Evolutionary conservation across 2,329 filamentous ascomycete species (phyloP), one percentile per base, ranked within the genome.

Genomic region (Monosporascus sp.): DNA sequence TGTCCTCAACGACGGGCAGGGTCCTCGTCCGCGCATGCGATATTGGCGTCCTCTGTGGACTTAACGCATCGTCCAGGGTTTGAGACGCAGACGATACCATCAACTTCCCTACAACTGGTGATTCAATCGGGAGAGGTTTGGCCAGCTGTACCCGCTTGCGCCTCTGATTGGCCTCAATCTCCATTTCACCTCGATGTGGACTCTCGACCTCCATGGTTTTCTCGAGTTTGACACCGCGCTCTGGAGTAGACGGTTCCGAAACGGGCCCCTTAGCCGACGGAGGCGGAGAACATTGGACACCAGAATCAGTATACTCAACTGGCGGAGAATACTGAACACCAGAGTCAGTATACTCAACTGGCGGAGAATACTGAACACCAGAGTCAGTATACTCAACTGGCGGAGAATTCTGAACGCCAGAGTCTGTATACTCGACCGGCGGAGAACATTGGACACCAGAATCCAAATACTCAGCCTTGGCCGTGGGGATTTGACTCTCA

Each of bases 321-420:
- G 90, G 90, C 45, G 90, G 91, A 27, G 25, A 27, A 27, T 27
- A 27, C 8, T 27, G 25, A 27, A 27, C 25, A 27, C 24, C 24
- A 24, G 24, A 24, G 6, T 24, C 24, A 1, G 24, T 24, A 24
- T 24, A 24, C 24, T 24, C 24, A 24, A 24, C 24, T 5, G 90
- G 90, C 45, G 90, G 91, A 37, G 90, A 93, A 64, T 82, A 94
- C 68, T 97, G 92, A 31, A 90, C 79, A 3, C 86, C 89, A n/a
- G 80, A 81, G 64, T 95, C 89, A 39, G 82, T 80, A 73, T 94
- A 95, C 54, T 77, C 73, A 44, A 72, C 66, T 55, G 90, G 90
- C 45, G 90, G 91, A 36, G 90, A 94, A 64, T 82, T 94, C 68
- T 97, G 92, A 35, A 90, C 79, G 3, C 86, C 89, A n/a, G 80